Percentiles rank a stretch among this genome's conserved stretches.
These are phyloP conservation scores for Ophiostoma novo-ulmi DNA, from an alignment of 2,329 filamentous ascomycete species.

Conservation along the genomic window DNA sequence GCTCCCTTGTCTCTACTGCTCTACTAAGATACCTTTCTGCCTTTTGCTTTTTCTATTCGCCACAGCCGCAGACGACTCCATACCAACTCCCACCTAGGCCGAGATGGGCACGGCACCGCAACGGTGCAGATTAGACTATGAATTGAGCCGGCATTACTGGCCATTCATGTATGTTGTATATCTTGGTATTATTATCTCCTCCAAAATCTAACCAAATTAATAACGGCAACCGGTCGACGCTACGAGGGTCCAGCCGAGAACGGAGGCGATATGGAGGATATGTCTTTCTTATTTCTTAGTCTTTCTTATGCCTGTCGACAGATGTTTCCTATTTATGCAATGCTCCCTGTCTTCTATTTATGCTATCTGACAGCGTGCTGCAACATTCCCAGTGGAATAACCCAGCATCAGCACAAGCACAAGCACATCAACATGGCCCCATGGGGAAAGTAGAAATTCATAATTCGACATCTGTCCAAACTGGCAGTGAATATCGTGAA, in stretches of 20 bases:
- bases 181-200: neutral
- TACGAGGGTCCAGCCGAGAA: conserved; percentile 5
- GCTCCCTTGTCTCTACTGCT: neutral
- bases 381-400: neutral
- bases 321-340: no score
- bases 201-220: neutral
- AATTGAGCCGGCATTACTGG: neutral
- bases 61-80: conserved; percentile 9
- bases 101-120: no score
- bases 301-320: neutral
- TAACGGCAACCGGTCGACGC: conserved; percentile 4
- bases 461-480: no score
- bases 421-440: neutral
- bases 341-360: neutral
- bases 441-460: conserved; percentile 12
- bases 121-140: neutral
- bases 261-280: neutral
- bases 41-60: neutral
- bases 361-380: neutral
- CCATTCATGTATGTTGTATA: neutral
- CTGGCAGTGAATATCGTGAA: neutral
- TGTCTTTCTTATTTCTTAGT: neutral
- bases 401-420: neutral
- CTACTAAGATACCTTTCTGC: no score
- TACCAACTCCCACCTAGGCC: neutral